Evolutionary conservation across 2,329 filamentous ascomycete genomes (phyloP).

Genomic region (Blastomyces gilchristii): DNA sequence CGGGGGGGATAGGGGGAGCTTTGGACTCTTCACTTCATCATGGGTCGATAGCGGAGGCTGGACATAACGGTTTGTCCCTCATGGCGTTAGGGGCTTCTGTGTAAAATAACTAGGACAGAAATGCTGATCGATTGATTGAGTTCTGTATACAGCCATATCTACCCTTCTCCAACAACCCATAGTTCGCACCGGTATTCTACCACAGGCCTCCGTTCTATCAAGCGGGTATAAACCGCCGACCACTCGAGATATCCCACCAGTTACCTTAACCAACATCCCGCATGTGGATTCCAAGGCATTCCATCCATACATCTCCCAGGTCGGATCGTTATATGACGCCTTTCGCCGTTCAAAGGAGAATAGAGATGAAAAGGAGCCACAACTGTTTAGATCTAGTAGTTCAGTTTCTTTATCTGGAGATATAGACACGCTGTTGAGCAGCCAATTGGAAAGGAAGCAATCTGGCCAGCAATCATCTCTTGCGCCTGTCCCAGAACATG

Average conservation of each 20-base stretch:
- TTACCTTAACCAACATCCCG: constrained; percentile 78
- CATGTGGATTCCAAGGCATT: constrained; percentile 73
- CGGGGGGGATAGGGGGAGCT: constrained; percentile 73
- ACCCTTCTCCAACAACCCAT: constrained; percentile 65
- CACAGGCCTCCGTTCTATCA: constrained; percentile 59
- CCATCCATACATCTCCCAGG: constrained; percentile 70
- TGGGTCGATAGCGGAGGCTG: constrained; percentile 54
- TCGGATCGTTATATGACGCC: constrained; percentile 80
- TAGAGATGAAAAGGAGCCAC: constrained; percentile 51
- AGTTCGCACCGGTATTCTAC: constrained; percentile 72
- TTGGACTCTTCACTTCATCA: constrained; percentile 56
- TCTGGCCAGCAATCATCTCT: constrained; percentile 17
- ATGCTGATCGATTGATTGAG: neutral
- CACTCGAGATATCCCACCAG: constrained; percentile 80
- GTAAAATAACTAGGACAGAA: neutral
- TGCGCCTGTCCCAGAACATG: neutral
- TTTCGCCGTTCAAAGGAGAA: constrained; percentile 74
- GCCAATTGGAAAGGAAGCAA: constrained; percentile 33
- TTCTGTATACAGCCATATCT: constrained; percentile 55
- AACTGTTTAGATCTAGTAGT: constrained; percentile 38
- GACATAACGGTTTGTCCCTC: constrained; percentile 52
- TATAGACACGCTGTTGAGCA: constrained; percentile 39
- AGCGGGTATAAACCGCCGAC: constrained; percentile 74
- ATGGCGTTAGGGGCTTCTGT: neutral
- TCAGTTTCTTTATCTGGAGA: constrained; percentile 38